phyloP scores from a whole-genome alignment of 2,329 filamentous ascomycete genomes.

The Alternaria viburni region DNA sequence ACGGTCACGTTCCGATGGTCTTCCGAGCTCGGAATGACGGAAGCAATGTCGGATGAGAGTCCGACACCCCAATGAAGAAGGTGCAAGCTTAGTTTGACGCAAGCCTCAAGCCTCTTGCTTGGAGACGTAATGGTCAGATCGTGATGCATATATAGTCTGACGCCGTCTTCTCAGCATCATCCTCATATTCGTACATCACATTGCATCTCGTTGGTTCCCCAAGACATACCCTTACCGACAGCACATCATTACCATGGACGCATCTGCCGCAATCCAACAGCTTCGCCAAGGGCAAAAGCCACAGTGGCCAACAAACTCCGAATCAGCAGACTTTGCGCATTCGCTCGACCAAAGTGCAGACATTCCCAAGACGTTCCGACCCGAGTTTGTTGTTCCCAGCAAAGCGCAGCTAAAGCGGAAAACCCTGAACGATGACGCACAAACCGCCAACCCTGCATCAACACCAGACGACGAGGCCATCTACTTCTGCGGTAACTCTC shows the following conservation, averaged over 20 bases:
- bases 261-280: slow-evolving; percentile 28
- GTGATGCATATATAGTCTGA: slow-evolving; percentile 12
- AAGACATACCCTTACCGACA: neutral
- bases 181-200: neutral
- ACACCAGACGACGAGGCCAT: slow-evolving; percentile 59
- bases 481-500: slow-evolving; percentile 89
- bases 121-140: slow-evolving; percentile 15
- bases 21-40: slow-evolving; percentile 13
- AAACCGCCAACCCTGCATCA: slow-evolving; percentile 33
- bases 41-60: neutral
- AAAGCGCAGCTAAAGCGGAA: slow-evolving; percentile 72
- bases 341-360: slow-evolving; percentile 40
- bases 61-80: slow-evolving; percentile 24
- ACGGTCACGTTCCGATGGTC: slow-evolving; percentile 1
- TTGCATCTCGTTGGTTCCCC: neutral
- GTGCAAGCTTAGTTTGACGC: slow-evolving; percentile 15
- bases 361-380: slow-evolving; percentile 54
- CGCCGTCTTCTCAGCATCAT: neutral
- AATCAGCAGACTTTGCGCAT: slow-evolving; percentile 33
- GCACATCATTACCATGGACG: slow-evolving; percentile 29
- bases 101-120: slow-evolving; percentile 8
- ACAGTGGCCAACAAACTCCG: slow-evolving; percentile 31
- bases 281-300: slow-evolving; percentile 40
- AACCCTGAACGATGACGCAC: slow-evolving; percentile 49
- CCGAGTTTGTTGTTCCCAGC: slow-evolving; percentile 78